Evolutionary conservation across 352 stramenopile genomes (phyloP).

Genomic region (Phytophthora fragariae): DNA sequence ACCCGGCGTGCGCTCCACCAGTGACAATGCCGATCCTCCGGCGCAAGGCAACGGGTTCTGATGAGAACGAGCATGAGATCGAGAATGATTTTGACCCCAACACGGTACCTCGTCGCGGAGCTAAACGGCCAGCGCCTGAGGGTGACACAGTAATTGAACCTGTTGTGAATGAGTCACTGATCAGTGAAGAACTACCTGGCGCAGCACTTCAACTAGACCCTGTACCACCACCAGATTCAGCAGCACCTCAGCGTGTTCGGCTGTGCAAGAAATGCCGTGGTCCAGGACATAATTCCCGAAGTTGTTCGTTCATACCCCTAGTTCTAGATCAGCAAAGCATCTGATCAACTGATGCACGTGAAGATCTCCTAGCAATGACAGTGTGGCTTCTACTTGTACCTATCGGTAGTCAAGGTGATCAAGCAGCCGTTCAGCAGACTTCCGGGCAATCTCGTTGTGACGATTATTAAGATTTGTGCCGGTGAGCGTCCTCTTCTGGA

Average conservation of each 20-base stretch:
- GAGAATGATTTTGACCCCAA: neutral
- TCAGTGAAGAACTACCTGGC: neutral
- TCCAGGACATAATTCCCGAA: constrained; percentile 59
- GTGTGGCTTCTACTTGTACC: too few species aligned
- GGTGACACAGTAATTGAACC: neutral
- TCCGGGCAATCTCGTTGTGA: too few species aligned
- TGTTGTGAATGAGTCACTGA: neutral
- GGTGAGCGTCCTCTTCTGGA: too few species aligned
- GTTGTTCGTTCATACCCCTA: constrained; percentile 42
- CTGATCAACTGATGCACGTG: neutral
- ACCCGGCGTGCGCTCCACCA: constrained; percentile 26
- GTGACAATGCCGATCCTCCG: constrained; percentile 11
- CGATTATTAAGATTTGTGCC: too few species aligned
- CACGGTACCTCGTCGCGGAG: neutral
- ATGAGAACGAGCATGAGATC: neutral
- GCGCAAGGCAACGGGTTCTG: neutral
- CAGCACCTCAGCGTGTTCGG: constrained; percentile 31
- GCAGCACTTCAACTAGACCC: constrained; percentile 9
- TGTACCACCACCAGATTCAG: neutral
- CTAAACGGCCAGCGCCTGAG: constrained; percentile 25
- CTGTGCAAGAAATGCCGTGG: constrained; percentile 59
- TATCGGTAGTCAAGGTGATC: too few species aligned
- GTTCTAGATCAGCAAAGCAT: constrained; percentile 21
- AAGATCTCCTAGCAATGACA: neutral
- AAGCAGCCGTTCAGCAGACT: too few species aligned